Percentiles rank a stretch among this genome's conserved stretches.
phyloP scores from a whole-genome alignment of 2,329 filamentous ascomycete species.

The Hyphodiscus sp. region DNA sequence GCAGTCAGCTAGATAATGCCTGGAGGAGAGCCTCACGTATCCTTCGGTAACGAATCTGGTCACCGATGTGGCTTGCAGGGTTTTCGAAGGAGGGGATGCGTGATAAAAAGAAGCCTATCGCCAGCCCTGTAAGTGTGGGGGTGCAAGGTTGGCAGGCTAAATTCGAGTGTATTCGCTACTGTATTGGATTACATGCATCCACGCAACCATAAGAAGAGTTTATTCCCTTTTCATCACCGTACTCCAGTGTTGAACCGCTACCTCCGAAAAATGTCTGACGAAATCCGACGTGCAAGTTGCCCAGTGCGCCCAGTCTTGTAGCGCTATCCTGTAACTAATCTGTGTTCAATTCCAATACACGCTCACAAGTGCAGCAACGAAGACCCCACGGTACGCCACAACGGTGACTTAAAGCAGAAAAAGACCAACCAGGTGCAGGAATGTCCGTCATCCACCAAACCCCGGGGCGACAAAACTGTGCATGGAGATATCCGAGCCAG shows the following conservation, averaged over 20 bases:
- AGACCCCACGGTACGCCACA: too few relatives aligned
- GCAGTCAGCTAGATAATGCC: neutral
- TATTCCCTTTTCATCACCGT: neutral
- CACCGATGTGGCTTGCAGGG: neutral
- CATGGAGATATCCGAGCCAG: too few relatives aligned
- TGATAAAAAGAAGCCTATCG: neutral
- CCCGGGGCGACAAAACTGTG: too few relatives aligned
- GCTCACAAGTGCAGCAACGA: too few relatives aligned
- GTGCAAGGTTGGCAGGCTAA: neutral
- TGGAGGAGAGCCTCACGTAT: neutral
- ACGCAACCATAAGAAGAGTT: neutral
- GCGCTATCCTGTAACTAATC: neutral
- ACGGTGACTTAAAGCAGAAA: neutral
- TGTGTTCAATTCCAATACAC: neutral
- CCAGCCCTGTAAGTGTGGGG: neutral
- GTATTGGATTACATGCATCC: neutral
- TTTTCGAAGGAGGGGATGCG: neutral
- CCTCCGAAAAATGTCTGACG: neutral
- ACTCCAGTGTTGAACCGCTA: neutral
- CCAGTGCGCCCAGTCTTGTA: neutral
- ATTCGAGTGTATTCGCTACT: neutral
- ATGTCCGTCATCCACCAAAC: neutral
- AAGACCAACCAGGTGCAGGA: neutral
- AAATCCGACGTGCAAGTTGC: neutral
- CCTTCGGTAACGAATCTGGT: neutral